phyloP scores from a whole-genome alignment of 2,329 filamentous ascomycete species.

The Colletotrichum sp. region DNA sequence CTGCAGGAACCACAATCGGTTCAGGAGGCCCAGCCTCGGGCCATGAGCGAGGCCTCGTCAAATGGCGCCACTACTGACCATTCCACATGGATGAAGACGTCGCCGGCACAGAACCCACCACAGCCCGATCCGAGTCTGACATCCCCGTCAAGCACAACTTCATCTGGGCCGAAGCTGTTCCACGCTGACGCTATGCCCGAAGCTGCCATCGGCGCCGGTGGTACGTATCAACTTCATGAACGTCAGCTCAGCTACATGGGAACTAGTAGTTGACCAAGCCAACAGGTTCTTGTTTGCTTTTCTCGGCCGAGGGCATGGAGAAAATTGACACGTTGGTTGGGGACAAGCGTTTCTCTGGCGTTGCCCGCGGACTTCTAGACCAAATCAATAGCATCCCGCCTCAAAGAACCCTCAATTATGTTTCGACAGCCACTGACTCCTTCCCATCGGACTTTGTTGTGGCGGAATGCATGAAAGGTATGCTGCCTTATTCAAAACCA shows the following conservation, averaged over 20 bases:
- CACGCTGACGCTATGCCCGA: background rate
- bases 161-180: background rate
- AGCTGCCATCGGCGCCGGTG: background rate
- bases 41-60: background rate
- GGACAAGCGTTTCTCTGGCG: background rate
- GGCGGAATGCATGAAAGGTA: background rate
- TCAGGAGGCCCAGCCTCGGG: background rate
- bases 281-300: constrained; percentile 24
- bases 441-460: background rate
- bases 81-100: background rate
- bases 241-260: background rate
- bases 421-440: background rate
- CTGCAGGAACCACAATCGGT: background rate
- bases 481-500: background rate
- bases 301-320: constrained; percentile 10
- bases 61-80: background rate
- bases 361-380: background rate
- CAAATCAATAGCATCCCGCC: background rate
- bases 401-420: background rate
- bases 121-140: background rate
- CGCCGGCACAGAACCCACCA: background rate
- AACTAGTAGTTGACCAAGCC: background rate
- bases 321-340: background rate
- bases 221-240: background rate
- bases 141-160: background rate